These are phyloP conservation scores for Aspergillus pseudonomiae DNA, from an alignment of 2,329 filamentous ascomycete genomes.

Conservation along the genomic window DNA sequence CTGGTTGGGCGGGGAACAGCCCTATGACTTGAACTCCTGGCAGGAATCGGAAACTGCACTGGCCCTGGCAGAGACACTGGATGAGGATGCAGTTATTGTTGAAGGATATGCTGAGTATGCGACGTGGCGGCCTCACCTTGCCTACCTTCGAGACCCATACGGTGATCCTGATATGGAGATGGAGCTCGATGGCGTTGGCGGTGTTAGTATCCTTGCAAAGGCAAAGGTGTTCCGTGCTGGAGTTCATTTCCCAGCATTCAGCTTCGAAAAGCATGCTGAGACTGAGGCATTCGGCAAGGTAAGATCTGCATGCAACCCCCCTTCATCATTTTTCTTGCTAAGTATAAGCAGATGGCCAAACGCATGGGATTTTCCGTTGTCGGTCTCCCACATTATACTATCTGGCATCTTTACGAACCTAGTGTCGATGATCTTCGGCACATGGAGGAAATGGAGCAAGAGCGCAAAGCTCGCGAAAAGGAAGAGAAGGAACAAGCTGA, in stretches of 20 bases:
- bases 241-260: constrained; percentile 97
- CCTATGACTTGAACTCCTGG: constrained; percentile 98
- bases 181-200: constrained; percentile 97
- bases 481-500: constrained; percentile 77
- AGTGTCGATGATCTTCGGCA: constrained; percentile 95
- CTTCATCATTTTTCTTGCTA: constrained; percentile 13
- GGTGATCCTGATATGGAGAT: constrained; percentile 99
- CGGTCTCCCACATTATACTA: constrained; percentile 94
- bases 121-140: constrained; percentile 95
- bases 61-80: constrained; percentile 87
- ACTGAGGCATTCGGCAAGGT: constrained; percentile 99
- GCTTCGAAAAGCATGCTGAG: constrained; percentile 97
- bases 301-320: constrained; percentile 27
- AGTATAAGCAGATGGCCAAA: constrained; percentile 77
- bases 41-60: constrained; percentile 97
- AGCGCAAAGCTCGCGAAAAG: constrained; percentile 75
- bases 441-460: constrained; percentile 98
- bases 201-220: constrained; percentile 96
- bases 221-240: constrained; percentile 92
- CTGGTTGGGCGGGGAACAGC: constrained; percentile 97
- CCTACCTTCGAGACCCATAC: constrained; percentile 93
- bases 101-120: constrained; percentile 99
- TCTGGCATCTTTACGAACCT: constrained; percentile 99
- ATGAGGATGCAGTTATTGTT: constrained; percentile 97
- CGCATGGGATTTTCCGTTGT: constrained; percentile 95